phyloP scores from a whole-genome alignment of 768 basidiomycete species.

The Mrakia gelida region DNA sequence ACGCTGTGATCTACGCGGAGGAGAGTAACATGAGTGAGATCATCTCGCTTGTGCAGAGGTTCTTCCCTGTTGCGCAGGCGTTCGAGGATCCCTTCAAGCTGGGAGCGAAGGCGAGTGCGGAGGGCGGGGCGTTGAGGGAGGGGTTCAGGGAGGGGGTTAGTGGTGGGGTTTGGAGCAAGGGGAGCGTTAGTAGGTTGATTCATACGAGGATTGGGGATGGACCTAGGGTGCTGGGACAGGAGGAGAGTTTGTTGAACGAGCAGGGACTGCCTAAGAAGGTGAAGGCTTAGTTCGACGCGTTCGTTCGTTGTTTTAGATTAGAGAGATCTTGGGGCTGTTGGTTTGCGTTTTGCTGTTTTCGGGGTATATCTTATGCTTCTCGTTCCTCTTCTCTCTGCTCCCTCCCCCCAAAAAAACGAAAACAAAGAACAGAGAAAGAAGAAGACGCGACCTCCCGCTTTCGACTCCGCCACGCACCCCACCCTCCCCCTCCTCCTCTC shows the following conservation, averaged over 20 bases:
- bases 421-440: no score
- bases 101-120: constrained; percentile 48
- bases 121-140: constrained; percentile 51
- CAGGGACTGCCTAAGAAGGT: constrained; percentile 62
- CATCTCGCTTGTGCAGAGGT: constrained; percentile 65
- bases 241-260: constrained; percentile 61
- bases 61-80: constrained; percentile 76
- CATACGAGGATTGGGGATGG: constrained; percentile 92
- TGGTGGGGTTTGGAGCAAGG: constrained; percentile 59
- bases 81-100: constrained; percentile 74
- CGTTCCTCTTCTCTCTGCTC: background rate
- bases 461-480: background rate
- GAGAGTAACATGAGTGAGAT: constrained; percentile 73
- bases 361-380: background rate
- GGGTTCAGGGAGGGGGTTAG: constrained; percentile 79
- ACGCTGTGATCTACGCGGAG: constrained; percentile 91
- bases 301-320: background rate
- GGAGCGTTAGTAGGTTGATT: constrained; percentile 81
- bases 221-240: constrained; percentile 59
- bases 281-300: background rate
- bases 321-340: background rate
- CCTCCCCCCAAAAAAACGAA: no score
- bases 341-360: background rate
- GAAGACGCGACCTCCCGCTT: no score
- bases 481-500: background rate